phyloP scores from a whole-genome alignment of 108 stramenopile species.

The Fragilariopsis cylindrus region DNA sequence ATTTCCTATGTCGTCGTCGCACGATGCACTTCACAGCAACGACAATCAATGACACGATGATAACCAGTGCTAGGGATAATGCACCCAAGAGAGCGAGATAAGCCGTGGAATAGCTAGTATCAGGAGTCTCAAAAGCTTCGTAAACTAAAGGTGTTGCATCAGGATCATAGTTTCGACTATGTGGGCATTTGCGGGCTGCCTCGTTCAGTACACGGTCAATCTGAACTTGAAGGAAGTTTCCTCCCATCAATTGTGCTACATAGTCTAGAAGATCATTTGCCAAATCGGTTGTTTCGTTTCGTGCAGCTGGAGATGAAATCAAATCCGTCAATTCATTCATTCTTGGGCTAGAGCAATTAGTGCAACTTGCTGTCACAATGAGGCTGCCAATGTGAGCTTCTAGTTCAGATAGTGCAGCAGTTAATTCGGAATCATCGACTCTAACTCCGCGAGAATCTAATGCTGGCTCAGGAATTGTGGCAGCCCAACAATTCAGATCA shows the following conservation, averaged over 20 bases:
- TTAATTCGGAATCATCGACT: conserved; percentile 27
- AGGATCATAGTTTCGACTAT: conserved; percentile 46
- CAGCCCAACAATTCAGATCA: conserved; percentile 77
- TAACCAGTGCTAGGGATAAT: conserved; percentile 18
- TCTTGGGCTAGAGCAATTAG: conserved; percentile 60
- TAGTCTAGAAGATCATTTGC: conserved; percentile 58
- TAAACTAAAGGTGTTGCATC: conserved; percentile 39
- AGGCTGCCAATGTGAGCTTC: conserved; percentile 44
- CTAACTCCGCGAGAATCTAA: conserved; percentile 57
- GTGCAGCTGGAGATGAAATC: conserved; percentile 44
- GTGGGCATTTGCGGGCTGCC: conserved; percentile 62
- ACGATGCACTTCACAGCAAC: conserved; percentile 36
- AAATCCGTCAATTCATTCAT: conserved; percentile 52
- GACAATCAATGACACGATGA: conserved; percentile 28
- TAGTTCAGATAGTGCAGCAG: conserved; percentile 48
- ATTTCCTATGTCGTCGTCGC: conserved; percentile 47
- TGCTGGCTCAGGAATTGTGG: conserved; percentile 61
- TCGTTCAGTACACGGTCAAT: conserved; percentile 65
- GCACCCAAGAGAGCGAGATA: conserved; percentile 52
- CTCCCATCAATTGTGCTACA: conserved; percentile 41
- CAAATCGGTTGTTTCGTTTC: conserved; percentile 48
- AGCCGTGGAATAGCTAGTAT: conserved; percentile 23
- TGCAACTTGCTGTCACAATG: conserved; percentile 54
- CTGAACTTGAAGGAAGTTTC: conserved; percentile 58
- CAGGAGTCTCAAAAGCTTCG: conserved; percentile 30